Conservation (phyloP, 352 stramenopile genomes). For the Phytopythium vexans region DNA sequence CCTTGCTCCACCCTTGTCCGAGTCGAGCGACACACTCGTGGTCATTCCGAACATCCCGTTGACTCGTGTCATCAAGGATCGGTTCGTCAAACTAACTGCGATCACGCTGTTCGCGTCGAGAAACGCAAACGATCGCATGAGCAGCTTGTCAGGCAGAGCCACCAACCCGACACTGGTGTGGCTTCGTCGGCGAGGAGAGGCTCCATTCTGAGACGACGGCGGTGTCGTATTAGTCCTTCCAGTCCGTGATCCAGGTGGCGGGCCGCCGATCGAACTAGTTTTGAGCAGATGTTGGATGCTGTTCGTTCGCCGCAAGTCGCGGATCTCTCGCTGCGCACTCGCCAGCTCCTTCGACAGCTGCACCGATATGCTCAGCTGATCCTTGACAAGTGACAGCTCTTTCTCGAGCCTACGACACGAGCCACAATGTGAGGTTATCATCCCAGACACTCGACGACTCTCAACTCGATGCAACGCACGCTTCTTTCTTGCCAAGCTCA, state of each 20-base stretch:
- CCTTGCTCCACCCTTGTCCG: conserved; percentile 8
- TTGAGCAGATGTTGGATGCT: conserved; percentile 70
- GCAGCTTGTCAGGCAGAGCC: conserved; percentile 40
- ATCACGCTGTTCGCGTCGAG: conserved; percentile 74
- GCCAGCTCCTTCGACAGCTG: conserved; percentile 69
- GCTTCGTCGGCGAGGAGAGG: background rate
- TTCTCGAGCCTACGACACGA: conserved; percentile 43
- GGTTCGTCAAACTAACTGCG: conserved; percentile 57
- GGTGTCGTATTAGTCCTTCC: conserved; percentile 4
- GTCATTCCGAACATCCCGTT: conserved; percentile 65
- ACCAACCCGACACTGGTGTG: background rate
- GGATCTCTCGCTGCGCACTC: conserved; percentile 69
- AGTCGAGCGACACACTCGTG: conserved; percentile 22
- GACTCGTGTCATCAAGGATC: conserved; percentile 47
- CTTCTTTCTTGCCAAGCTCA: conserved; percentile 68
- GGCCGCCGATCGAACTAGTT: conserved; percentile 14
- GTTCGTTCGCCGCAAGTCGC: conserved; percentile 59
- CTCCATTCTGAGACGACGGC: background rate
- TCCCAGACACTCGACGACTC: background rate
- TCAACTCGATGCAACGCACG: conserved; percentile 14
- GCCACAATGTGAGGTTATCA: background rate
- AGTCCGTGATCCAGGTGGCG: no score
- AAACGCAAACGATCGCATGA: conserved; percentile 68
- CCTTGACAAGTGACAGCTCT: conserved; percentile 47
- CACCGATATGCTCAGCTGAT: conserved; percentile 47